Conservation (phyloP, 257 asterid species). For the Capsicum baccatum region DNA sequence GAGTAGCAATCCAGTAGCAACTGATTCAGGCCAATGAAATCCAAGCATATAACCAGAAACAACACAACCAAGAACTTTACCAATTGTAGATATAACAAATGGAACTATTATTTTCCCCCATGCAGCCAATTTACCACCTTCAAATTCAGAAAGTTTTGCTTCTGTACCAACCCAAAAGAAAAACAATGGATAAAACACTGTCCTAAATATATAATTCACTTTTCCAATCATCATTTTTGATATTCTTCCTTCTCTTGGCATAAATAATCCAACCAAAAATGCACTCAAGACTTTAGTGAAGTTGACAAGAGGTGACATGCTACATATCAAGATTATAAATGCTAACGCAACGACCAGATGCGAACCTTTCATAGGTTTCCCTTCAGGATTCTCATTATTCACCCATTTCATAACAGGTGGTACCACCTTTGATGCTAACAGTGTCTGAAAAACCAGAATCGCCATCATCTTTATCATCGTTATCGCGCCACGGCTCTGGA, state of each 20-base stretch:
- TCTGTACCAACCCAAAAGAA: slow-evolving; percentile 86
- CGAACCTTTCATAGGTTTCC: slow-evolving; percentile 90
- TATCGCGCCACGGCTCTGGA: slow-evolving; percentile 37
- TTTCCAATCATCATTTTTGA: slow-evolving; percentile 75
- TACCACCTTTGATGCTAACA: slow-evolving; percentile 66
- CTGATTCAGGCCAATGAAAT: slow-evolving; percentile 85
- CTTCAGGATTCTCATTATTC: slow-evolving; percentile 83
- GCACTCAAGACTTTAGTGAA: slow-evolving; percentile 76
- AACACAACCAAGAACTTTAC: slow-evolving; percentile 72
- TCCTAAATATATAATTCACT: slow-evolving; percentile 68
- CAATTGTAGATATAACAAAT: slow-evolving; percentile 53
- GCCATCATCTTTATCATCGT: slow-evolving; percentile 42
- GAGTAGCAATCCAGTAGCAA: slow-evolving; percentile 75
- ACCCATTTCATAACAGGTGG: slow-evolving; percentile 87
- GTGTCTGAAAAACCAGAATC: slow-evolving; percentile 45
- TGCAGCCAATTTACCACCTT: slow-evolving; percentile 40
- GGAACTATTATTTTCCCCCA: slow-evolving; percentile 55
- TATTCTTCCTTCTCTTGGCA: slow-evolving; percentile 94
- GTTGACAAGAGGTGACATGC: slow-evolving; percentile 56
- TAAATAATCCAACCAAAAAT: slow-evolving; percentile 76
- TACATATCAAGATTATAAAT: slow-evolving; percentile 57
- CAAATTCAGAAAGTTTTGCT: slow-evolving; percentile 51
- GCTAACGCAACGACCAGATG: slow-evolving; percentile 78
- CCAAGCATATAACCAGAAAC: slow-evolving; percentile 76
- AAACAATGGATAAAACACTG: slow-evolving; percentile 75